These are phyloP conservation scores for Pleurotus cornucopiae DNA, from an alignment of 768 basidiomycete genomes.

Conservation along the genomic window DNA sequence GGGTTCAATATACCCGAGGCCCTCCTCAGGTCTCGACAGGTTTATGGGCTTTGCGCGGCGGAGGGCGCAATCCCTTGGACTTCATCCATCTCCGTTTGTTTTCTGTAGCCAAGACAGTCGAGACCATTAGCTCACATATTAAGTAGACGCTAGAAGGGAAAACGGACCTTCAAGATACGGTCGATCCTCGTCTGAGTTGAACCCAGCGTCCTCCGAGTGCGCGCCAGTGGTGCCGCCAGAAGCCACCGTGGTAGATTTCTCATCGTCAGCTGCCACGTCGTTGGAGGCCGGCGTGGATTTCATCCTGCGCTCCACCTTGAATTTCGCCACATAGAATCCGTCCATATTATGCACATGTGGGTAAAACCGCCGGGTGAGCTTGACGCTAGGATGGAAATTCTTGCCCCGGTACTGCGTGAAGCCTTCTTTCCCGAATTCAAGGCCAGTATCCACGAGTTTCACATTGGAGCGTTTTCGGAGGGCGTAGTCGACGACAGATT, in stretches of 20 bases:
- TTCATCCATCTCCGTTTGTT: slow-evolving; percentile 69
- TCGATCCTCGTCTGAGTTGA: slow-evolving; percentile 75
- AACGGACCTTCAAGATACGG: slow-evolving; percentile 75
- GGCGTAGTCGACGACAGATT: slow-evolving; percentile 96
- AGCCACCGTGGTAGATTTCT: slow-evolving; percentile 20
- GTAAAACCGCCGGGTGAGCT: slow-evolving; percentile 85
- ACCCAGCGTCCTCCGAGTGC: slow-evolving; percentile 44
- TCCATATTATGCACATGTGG: slow-evolving; percentile 99
- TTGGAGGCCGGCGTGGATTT: slow-evolving; percentile 38
- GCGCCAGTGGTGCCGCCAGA: slow-evolving; percentile 9
- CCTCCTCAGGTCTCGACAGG: slow-evolving; percentile 22
- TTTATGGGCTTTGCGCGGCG: slow-evolving; percentile 39
- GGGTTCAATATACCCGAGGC: slow-evolving; percentile 14
- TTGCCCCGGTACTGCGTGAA: slow-evolving; percentile 91
- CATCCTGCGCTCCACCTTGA: slow-evolving; percentile 82
- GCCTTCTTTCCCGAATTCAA: slow-evolving; percentile 91
- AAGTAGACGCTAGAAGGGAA: slow-evolving; percentile 8
- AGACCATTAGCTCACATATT: background rate
- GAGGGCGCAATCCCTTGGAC: slow-evolving; percentile 67
- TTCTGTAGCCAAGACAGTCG: background rate
- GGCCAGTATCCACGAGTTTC: slow-evolving; percentile 86
- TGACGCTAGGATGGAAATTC: slow-evolving; percentile 74
- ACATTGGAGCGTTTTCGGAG: slow-evolving; percentile 91
- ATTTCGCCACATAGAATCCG: slow-evolving; percentile 97
- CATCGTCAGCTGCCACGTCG: slow-evolving; percentile 23